Evolutionary conservation across 2,329 filamentous ascomycete genomes (phyloP), one percentile per base, ranked within the genome.

Genomic region (Colletotrichum musicola): DNA sequence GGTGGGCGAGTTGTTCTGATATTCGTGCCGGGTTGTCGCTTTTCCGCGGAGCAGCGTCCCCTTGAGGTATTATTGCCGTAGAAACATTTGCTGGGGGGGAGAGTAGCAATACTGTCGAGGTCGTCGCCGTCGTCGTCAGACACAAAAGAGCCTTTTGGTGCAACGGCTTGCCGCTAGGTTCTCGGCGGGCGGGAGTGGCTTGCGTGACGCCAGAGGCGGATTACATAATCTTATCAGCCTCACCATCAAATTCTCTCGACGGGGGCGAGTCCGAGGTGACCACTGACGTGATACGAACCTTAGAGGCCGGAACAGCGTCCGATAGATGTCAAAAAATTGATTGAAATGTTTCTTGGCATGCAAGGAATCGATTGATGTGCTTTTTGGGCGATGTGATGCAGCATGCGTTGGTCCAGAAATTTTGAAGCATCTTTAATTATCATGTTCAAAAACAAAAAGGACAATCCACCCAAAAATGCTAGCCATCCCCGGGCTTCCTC

Each of bases 1-100:
- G 62, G 61, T 82, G 71, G 69, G 49, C 55, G 53, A 25, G 22
- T 25, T 25, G 22, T 25, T 25, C 22, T 25, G 7, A 35, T 35
- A 7, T 27, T 3, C 22, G 18, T 56, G 35, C 53, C 51, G 20
- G 38, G 14, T 46, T 56, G 25, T 63, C 22, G 22, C 30, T 7
- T 3, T 35, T 13, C 58, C 46, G 47, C 46, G 18, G 56, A 65
- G 63, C 67, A 58, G 47, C 46, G 57, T 58, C 51, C 67, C 58
- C 67, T 13, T 13, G 30, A 1, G 4, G 16, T 57, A 18, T 63
- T 69, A 69, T 63, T 40, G 44, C 20, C 14, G 16, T 30, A 22
- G 6, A 30, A 9, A 57, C 67, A 69, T 69, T 47, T 58, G 50
- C n/a, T 57, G 30, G 6, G 13, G 12, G 16, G 1, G 4, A 35